Conservation (phyloP, 345 rosid genomes). For the Brassica nigra region DNA sequence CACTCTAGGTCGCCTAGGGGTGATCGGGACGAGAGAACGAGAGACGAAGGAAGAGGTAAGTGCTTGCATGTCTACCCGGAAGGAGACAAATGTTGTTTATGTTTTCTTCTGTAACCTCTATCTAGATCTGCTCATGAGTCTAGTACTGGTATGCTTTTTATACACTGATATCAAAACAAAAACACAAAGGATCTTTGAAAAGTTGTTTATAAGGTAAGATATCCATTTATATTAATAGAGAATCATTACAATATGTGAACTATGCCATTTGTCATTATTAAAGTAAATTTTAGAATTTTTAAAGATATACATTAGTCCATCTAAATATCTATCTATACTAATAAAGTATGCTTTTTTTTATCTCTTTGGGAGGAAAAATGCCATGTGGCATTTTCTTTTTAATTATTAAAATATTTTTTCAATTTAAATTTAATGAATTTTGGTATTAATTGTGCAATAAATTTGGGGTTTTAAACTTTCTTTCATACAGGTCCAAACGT, state of each 20-base stretch:
- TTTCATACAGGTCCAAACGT: too few relatives aligned
- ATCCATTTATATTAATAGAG: neutral
- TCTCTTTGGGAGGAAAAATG: too few relatives aligned
- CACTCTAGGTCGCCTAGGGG: neutral
- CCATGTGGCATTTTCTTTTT: too few relatives aligned
- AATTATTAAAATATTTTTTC: too few relatives aligned
- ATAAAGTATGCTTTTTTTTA: too few relatives aligned
- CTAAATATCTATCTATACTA: too few relatives aligned
- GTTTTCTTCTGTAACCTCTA: neutral
- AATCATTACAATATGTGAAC: neutral
- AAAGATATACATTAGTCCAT: too few relatives aligned
- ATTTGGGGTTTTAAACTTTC: too few relatives aligned
- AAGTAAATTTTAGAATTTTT: too few relatives aligned
- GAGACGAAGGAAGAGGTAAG: constrained; percentile 18
- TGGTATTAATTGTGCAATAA: too few relatives aligned
- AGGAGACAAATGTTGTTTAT: constrained; percentile 2
- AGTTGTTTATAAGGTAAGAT: neutral
- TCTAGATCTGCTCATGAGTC: neutral
- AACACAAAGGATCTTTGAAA: neutral
- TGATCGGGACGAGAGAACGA: constrained; percentile 22
- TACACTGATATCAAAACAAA: neutral
- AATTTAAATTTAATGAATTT: too few relatives aligned
- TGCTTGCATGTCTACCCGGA: constrained; percentile 20
- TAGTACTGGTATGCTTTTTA: neutral
- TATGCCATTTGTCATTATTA: neutral